Conservation (phyloP, 2,329 filamentous ascomycete species). For the Calonectria pseudoreteaudii region DNA sequence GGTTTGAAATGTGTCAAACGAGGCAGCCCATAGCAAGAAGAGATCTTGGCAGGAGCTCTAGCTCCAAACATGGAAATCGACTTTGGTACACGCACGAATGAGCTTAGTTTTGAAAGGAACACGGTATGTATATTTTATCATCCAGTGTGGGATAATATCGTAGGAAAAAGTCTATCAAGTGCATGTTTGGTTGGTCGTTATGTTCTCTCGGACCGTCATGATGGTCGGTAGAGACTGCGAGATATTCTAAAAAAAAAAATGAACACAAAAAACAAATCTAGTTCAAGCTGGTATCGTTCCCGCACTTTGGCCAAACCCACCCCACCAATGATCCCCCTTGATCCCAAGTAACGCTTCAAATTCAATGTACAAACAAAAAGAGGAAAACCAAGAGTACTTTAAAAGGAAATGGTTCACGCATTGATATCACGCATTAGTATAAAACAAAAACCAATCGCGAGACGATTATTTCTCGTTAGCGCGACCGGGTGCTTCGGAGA, state of each 20-base stretch:
- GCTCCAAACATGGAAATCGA: too few species aligned
- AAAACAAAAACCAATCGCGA: background rate
- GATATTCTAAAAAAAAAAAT: background rate
- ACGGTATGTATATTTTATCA: background rate
- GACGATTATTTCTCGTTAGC: background rate
- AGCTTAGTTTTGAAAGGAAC: background rate
- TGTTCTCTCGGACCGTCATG: background rate
- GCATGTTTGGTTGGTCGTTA: background rate
- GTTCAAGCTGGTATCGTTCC: background rate
- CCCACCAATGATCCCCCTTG: background rate
- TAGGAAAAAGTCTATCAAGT: background rate
- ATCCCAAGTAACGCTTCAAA: background rate
- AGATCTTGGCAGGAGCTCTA: too few species aligned
- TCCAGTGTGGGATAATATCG: background rate
- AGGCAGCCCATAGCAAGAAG: too few species aligned
- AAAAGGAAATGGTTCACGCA: background rate
- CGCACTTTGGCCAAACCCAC: background rate
- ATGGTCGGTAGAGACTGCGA: background rate
- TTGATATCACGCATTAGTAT: background rate
- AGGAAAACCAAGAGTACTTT: background rate
- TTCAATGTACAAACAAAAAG: background rate
- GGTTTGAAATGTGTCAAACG: too few species aligned
- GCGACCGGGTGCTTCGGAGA: background rate
- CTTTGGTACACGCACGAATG: too few species aligned
- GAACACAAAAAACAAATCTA: constrained; percentile 1